phyloP scores from a whole-genome alignment of 1,284 basidiomycete genomes.

The Cryptococcus sp. region DNA sequence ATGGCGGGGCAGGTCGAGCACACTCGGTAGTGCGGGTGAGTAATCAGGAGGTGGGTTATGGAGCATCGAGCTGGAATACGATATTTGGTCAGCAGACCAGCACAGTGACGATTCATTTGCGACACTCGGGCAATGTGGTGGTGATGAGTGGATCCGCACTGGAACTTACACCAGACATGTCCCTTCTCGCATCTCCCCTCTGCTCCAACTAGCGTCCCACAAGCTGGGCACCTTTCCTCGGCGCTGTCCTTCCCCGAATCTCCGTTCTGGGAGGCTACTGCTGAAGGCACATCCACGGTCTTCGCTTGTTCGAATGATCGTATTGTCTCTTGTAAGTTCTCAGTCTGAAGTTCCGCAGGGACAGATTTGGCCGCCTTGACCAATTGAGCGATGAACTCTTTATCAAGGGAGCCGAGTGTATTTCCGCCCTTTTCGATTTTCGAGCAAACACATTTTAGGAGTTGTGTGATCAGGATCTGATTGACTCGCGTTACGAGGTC shows the following conservation, averaged over 20 bases:
- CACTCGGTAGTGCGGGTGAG: slow-evolving; percentile 38
- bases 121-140: background rate
- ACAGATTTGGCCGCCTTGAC: background rate
- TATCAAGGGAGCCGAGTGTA: background rate
- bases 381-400: background rate
- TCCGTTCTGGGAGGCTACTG: too few relatives aligned
- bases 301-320: too few relatives aligned
- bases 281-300: too few relatives aligned
- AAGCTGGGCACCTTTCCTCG: slow-evolving; percentile 28
- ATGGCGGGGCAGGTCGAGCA: slow-evolving; percentile 46
- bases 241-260: background rate
- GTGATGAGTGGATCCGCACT: too few relatives aligned
- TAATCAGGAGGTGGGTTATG: slow-evolving; percentile 40
- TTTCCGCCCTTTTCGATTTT: background rate
- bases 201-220: slow-evolving; percentile 7
- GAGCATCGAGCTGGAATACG: slow-evolving; percentile 36
- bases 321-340: too few relatives aligned
- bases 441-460: background rate
- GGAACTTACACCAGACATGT: slow-evolving; percentile 46
- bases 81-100: background rate
- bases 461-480: background rate
- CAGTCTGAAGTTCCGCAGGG: too few relatives aligned
- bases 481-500: background rate
- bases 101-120: background rate
- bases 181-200: slow-evolving; percentile 26